Conservation (phyloP, 768 basidiomycete genomes). For the Dentipellis fragilis region DNA sequence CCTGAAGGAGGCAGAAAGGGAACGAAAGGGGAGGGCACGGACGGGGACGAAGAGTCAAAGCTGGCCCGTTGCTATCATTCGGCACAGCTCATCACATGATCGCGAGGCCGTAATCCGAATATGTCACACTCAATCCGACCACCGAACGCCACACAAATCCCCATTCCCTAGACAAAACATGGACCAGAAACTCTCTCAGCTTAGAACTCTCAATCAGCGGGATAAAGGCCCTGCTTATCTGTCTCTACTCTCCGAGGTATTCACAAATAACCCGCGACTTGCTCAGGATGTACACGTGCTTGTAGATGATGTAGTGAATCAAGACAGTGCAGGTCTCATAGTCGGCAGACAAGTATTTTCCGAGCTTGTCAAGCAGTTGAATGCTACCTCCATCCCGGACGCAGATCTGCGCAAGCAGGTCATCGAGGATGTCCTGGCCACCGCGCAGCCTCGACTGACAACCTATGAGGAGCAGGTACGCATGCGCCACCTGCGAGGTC, state of each 20-base stretch:
- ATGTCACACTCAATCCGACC: background rate
- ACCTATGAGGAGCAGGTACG: slow-evolving; percentile 94
- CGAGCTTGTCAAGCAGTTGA: slow-evolving; percentile 67
- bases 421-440: slow-evolving; percentile 63
- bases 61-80: no score
- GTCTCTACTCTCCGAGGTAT: slow-evolving; percentile 53
- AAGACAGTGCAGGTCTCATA: slow-evolving; percentile 68
- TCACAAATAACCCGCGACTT: slow-evolving; percentile 40
- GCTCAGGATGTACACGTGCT: slow-evolving; percentile 55
- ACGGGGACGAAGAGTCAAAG: background rate
- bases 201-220: slow-evolving; percentile 62
- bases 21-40: background rate
- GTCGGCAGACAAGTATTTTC: slow-evolving; percentile 82
- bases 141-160: no score
- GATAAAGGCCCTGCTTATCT: slow-evolving; percentile 76
- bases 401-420: slow-evolving; percentile 56
- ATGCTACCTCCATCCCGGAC: slow-evolving; percentile 43
- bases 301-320: slow-evolving; percentile 74
- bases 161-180: slow-evolving; percentile 23
- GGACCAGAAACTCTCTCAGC: slow-evolving; percentile 58
- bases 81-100: background rate
- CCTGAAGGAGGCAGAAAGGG: background rate
- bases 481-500: background rate
- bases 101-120: background rate
- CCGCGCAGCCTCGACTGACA: slow-evolving; percentile 69